phyloP scores from a whole-genome alignment of 208 protist genomes.

The Leishmania turanica region DNA sequence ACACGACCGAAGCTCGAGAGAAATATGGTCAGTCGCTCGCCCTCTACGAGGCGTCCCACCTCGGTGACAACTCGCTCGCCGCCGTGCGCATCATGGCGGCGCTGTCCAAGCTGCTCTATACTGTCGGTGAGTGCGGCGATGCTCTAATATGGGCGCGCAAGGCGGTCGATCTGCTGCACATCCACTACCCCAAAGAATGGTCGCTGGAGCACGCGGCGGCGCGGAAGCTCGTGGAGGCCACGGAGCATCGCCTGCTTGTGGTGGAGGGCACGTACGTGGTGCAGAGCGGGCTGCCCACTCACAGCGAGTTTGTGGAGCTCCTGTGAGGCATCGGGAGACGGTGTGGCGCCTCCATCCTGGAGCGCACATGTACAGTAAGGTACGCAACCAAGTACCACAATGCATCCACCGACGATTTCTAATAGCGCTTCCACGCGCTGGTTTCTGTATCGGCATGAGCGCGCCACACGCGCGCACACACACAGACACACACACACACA shows the following conservation, averaged over 20 bases:
- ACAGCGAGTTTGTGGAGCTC: slow-evolving; percentile 15
- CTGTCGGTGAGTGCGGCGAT: slow-evolving; percentile 46
- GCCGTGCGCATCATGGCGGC: slow-evolving; percentile 36
- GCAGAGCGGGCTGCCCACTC: slow-evolving; percentile 28
- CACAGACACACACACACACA: too few species aligned
- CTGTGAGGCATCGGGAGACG: neutral
- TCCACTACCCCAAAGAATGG: slow-evolving; percentile 45
- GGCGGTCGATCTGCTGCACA: slow-evolving; percentile 35
- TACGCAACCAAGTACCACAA: neutral
- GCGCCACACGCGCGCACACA: neutral
- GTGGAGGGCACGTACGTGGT: slow-evolving; percentile 54
- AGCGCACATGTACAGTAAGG: neutral
- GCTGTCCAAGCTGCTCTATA: slow-evolving; percentile 55
- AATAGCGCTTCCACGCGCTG: neutral
- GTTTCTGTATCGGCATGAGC: neutral
- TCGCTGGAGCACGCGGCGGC: slow-evolving; percentile 35
- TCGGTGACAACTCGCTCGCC: slow-evolving; percentile 34
- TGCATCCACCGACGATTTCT: neutral
- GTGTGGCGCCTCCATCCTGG: neutral
- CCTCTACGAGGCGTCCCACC: slow-evolving; percentile 42
- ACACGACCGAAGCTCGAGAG: slow-evolving; percentile 37
- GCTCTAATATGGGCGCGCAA: slow-evolving; percentile 45
- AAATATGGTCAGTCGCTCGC: slow-evolving; percentile 51
- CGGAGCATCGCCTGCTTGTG: slow-evolving; percentile 38
- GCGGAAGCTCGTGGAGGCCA: slow-evolving; percentile 28